Evolutionary conservation across 2,329 filamentous ascomycete species (phyloP), one percentile per base, ranked within the genome.

Genomic region (Monosporascus sp.): DNA sequence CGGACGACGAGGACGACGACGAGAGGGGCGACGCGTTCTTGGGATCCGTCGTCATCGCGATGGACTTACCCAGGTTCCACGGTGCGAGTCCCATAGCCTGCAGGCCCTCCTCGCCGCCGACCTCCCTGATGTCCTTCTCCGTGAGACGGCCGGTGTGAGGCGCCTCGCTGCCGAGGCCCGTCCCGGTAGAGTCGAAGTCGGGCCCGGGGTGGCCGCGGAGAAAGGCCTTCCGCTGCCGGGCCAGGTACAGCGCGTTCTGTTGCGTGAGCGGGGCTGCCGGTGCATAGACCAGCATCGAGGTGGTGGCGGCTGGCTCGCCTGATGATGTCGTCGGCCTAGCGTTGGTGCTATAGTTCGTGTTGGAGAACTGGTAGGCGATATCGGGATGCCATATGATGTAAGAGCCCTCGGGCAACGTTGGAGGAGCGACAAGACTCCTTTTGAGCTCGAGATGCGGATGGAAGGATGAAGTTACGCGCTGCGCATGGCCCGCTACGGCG

Each of bases 381-480:
- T 82, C 79, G 22, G 78, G 78, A 60, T 82, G 79, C 79, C 79
- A 82, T 59, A 82, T 68, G 55, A 82, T 78, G 63, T 82, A 82
- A 70, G 82, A 79, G 60, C 79, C 79, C 0, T 78, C 74, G 55
- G 77, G 76, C 44, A 82, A 65, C 9, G 76, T 78, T 3, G 79
- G 79, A 47, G 81, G 73, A n/a, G 78, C 78, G 53, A 82, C 73
- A 56, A 82, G 75, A 56, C 76, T 81, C 52, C 73, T 70, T 54
- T 77, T 73, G 46, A 82, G 72, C 62, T 77, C 72, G 14, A 82
- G 70, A 53, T 82, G 80, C 20, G 80, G 79, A 60, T 82, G 79
- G 79, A 79, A 82, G 11, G 75, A 72, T 61, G 81, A 79, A 1
- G 79, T 82, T 44, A 82, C 74, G 52, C 79, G 76, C 67, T 82